phyloP scores from a whole-genome alignment of 176 grass and related monocot genomes.

The Alopecurus myosuroides region DNA sequence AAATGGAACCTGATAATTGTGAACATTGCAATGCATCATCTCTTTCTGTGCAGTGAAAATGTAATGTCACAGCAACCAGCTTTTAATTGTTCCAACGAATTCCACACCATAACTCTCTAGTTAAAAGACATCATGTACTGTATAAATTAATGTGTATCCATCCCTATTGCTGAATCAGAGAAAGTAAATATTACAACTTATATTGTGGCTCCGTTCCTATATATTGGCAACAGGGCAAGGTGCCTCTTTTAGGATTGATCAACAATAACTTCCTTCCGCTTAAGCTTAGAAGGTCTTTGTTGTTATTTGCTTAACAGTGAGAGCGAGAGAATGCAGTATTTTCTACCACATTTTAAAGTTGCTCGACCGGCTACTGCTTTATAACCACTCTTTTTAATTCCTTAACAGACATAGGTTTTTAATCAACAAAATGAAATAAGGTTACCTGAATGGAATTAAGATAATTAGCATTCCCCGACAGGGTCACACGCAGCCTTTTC shows the following conservation, averaged over 20 bases:
- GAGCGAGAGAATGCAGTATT: too few relatives aligned
- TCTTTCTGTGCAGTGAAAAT: not conserved
- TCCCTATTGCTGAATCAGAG: not conserved
- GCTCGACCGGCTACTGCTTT: not conserved
- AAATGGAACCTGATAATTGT: slow-evolving; percentile 82
- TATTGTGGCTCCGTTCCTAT: not conserved
- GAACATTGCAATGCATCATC: not conserved
- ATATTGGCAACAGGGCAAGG: not conserved
- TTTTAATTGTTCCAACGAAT: not conserved
- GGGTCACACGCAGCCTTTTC: slow-evolving; percentile 51
- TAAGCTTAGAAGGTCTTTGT: not conserved
- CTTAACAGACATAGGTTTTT: not conserved
- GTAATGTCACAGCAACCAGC: not conserved
- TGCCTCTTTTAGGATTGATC: not conserved
- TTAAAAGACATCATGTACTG: not conserved
- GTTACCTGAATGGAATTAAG: slow-evolving; percentile 90
- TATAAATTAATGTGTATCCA: not conserved
- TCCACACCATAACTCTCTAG: not conserved
- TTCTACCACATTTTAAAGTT: not conserved
- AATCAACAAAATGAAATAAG: slow-evolving; percentile 14
- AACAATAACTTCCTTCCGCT: not conserved
- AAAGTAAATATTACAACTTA: not conserved
- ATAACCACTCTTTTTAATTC: not conserved
- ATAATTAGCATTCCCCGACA: slow-evolving; percentile 68
- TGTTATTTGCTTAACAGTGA: not conserved